These are phyloP conservation scores for Sphenostylis stenocarpa DNA, from an alignment of 306 rosid species.

Conservation along the genomic window DNA sequence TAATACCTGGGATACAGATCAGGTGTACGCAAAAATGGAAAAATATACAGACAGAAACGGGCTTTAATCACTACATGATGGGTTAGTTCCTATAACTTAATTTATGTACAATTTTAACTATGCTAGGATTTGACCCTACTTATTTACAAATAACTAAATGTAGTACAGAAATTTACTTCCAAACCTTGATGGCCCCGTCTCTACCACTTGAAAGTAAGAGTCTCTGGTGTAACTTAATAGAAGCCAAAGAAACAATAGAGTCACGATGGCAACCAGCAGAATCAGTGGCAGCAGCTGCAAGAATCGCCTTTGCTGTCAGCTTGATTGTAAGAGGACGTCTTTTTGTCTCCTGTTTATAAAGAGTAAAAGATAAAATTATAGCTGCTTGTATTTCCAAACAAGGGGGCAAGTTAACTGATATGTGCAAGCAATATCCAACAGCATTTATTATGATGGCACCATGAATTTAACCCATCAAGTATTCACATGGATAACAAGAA, in stretches of 20 bases:
- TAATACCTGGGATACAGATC: conserved; percentile 38
- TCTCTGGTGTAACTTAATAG: conserved; percentile 92
- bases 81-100: conserved; percentile 31
- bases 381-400: conserved; percentile 17
- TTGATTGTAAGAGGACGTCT: conserved; percentile 71
- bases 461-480: background rate
- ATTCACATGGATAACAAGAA: background rate
- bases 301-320: conserved; percentile 72
- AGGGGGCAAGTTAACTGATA: conserved; percentile 9
- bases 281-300: conserved; percentile 93
- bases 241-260: conserved; percentile 78
- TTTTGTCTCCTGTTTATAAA: conserved; percentile 72
- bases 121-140: conserved; percentile 35
- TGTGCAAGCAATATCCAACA: background rate
- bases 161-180: conserved; percentile 62
- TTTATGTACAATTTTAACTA: conserved; percentile 47
- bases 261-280: conserved; percentile 92
- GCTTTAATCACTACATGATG: conserved; percentile 6
- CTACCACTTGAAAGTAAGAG: conserved; percentile 82
- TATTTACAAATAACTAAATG: conserved; percentile 48
- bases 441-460: conserved; percentile 14
- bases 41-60: background rate
- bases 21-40: background rate
- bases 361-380: conserved; percentile 17
- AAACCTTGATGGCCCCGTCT: conserved; percentile 96